Base-by-base conservation (phyloP, 306 rosid genomes). In the Fragaria ananassa region DNA sequence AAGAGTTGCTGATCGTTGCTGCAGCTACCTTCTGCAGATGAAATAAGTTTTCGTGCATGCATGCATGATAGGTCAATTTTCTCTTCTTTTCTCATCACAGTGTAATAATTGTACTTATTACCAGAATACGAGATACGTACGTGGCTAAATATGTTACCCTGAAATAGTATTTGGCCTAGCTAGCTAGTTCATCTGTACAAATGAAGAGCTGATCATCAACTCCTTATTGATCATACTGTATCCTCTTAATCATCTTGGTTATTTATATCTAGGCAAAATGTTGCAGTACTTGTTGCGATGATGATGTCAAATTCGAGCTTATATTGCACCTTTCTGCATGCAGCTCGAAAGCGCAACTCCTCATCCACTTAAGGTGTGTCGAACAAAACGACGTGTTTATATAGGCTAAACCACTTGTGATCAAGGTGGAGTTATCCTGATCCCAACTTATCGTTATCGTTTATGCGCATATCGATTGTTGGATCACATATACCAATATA, bases 341-440 rank as follows among this genome's bases (percentile, higher is more conserved):
- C 71, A 45, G 41, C 72, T 15, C 71, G 72, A 70, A 53, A 70
- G 50, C 86, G 83, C 83, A 51, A 31, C 4, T 31, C 46, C 57
- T 23, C 25, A 31, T 25, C 5, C 27, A n/a, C 10, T 11, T n/a
- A n/a, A 8, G n/a, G 27, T 8, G 23, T 53, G 58, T 18, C 23
- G 25, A 53, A 54, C 25, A 19, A n/a, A 54, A 54, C 60, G 10
- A 54, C 27, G 1, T 0, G 60, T 7, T 19, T 54, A 19, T 54
- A 19, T 54, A 57, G 10, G 63, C 31, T 21, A 57, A 9, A 57
- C 34, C 63, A 23, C 63, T 10, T 57, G 14, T 57, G 63, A 57
- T 31, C 35, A 3, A 31, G 35, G 31, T 56, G 62, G 31, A 21
- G 29, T 56, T 14, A 56, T 19, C 27, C 19, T 10, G 61, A 54